Percentiles rank a stretch among this genome's conserved stretches.
Evolutionary conservation across 129 eudicot species (phyloP).

Genomic region (Tagetes patula): DNA sequence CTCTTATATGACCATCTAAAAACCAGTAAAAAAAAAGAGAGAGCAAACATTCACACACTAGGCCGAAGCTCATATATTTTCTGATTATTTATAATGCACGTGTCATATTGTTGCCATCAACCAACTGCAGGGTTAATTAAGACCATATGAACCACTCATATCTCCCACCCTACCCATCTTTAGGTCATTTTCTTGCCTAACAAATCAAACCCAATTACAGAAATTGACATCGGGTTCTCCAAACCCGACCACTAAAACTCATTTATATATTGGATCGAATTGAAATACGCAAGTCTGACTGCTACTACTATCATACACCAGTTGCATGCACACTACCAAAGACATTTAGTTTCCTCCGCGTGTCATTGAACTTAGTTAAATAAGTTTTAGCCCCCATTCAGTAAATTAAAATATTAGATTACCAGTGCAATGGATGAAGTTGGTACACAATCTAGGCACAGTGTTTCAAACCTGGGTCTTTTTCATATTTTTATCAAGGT

Average conservation of each 20-base stretch:
- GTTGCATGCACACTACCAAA: too few species aligned
- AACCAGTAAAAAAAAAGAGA: not conserved
- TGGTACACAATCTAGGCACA: too few species aligned
- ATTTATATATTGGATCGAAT: not conserved
- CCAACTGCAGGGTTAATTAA: not conserved
- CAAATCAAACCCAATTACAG: not conserved
- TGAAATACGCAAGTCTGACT: not conserved
- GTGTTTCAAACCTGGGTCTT: too few species aligned
- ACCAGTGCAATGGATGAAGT: too few species aligned
- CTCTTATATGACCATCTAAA: not conserved
- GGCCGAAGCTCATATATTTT: not conserved
- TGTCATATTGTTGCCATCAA: not conserved
- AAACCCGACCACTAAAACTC: not conserved
- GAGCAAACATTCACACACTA: constrained; percentile 7
- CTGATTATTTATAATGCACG: not conserved
- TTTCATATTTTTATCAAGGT: too few species aligned
- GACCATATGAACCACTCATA: not conserved
- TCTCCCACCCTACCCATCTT: not conserved
- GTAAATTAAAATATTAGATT: too few species aligned
- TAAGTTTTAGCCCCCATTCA: too few species aligned
- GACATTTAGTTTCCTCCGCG: too few species aligned
- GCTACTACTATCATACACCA: too few species aligned
- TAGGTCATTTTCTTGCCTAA: not conserved
- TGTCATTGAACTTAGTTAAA: too few species aligned
- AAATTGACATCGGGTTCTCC: not conserved